Conservation (phyloP, 2,329 filamentous ascomycete species). For the Furcasterigmium sp. region DNA sequence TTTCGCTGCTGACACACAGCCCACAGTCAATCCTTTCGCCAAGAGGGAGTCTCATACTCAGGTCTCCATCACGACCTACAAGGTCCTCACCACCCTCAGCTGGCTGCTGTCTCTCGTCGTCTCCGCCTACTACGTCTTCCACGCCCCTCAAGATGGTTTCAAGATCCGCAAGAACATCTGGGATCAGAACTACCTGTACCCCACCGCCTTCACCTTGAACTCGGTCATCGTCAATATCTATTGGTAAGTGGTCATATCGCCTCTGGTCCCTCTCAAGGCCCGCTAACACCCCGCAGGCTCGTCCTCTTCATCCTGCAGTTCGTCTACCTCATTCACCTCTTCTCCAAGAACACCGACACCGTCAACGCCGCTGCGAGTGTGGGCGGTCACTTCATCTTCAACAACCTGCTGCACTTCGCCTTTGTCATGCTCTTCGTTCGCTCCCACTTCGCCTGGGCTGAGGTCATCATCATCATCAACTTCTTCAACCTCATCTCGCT, state of each 20-base stretch:
- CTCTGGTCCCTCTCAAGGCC: not conserved
- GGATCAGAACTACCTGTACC: conserved; percentile 62
- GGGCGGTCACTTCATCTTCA: conserved; percentile 77
- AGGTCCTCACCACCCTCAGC: conserved; percentile 65
- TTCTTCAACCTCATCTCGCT: conserved; percentile 73
- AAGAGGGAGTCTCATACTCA: conserved; percentile 61
- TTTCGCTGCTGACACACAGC: not conserved
- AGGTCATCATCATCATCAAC: conserved; percentile 73
- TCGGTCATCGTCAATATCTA: conserved; percentile 62
- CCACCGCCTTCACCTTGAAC: conserved; percentile 73
- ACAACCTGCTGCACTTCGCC: conserved; percentile 77
- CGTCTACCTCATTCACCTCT: conserved; percentile 72
- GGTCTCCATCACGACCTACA: conserved; percentile 64
- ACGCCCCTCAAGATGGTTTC: conserved; percentile 57
- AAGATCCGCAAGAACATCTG: conserved; percentile 62
- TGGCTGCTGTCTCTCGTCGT: conserved; percentile 71
- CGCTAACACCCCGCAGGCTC: conserved; percentile 42
- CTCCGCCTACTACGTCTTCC: conserved; percentile 68
- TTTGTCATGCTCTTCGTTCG: conserved; percentile 82
- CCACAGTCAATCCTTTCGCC: conserved; percentile 68
- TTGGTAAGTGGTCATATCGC: no score
- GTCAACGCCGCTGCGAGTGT: conserved; percentile 70
- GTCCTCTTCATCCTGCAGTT: conserved; percentile 70
- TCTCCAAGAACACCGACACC: conserved; percentile 57
- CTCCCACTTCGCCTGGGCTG: conserved; percentile 68